These are phyloP conservation scores for Vitis hybrid DNA, from an alignment of 177 flowering plant genomes.

Conservation along the genomic window DNA sequence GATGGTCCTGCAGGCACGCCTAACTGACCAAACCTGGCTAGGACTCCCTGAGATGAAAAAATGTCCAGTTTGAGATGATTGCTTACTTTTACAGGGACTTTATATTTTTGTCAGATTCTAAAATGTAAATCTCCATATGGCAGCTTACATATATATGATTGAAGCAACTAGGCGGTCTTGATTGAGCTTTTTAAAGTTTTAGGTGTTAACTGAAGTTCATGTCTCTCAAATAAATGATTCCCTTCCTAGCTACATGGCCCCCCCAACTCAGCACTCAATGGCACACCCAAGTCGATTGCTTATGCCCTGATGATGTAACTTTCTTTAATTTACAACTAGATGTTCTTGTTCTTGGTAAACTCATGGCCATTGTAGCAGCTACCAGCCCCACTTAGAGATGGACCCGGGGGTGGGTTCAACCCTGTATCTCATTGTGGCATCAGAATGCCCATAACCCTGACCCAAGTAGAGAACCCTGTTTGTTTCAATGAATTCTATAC, in stretches of 20 bases:
- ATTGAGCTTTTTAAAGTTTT: slow-evolving; percentile 3
- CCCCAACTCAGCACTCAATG: slow-evolving; percentile 6
- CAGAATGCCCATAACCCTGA: background rate
- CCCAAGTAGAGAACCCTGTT: background rate
- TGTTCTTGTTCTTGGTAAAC: background rate
- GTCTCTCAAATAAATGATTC: slow-evolving; percentile 14
- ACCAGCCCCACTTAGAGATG: no score
- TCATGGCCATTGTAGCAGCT: no score
- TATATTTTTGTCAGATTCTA: slow-evolving; percentile 16
- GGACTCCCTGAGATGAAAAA: slow-evolving; percentile 8
- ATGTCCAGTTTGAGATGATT: slow-evolving; percentile 6
- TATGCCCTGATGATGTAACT: no score
- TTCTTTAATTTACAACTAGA: background rate
- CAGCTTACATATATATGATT: slow-evolving; percentile 13
- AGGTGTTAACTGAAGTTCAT: slow-evolving; percentile 19
- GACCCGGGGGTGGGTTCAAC: no score
- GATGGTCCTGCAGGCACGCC: no score
- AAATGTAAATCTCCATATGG: background rate
- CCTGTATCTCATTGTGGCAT: no score
- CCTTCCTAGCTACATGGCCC: slow-evolving; percentile 8
- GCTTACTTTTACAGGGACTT: slow-evolving; percentile 16
- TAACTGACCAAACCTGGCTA: no score
- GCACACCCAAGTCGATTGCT: background rate
- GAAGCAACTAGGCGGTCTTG: slow-evolving; percentile 2
- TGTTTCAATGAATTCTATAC: background rate